phyloP scores from a whole-genome alignment of 495 filamentous ascomycete genomes.

The Achaetomiella virescens region DNA sequence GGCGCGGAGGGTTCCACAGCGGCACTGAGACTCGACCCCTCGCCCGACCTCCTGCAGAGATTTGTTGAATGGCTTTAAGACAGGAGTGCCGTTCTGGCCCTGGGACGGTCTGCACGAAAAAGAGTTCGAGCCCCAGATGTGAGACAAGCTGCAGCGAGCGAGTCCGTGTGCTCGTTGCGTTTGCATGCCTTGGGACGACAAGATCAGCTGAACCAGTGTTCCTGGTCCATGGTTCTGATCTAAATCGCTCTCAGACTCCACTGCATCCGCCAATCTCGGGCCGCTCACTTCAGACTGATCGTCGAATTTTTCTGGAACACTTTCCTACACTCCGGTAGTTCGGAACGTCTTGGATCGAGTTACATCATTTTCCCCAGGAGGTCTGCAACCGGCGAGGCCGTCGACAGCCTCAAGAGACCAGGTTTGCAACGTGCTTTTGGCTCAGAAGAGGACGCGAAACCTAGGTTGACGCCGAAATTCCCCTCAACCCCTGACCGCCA shows the following conservation, averaged over 20 bases:
- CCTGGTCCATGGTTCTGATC: neutral
- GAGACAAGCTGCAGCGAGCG: constrained; percentile 8
- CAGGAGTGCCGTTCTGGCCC: too few species aligned
- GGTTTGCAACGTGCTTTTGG: too few species aligned
- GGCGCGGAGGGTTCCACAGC: neutral
- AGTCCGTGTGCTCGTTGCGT: constrained; percentile 10
- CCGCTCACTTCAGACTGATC: neutral
- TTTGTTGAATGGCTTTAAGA: too few species aligned
- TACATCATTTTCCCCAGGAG: neutral
- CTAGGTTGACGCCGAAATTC: too few species aligned
- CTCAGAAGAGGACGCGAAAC: too few species aligned
- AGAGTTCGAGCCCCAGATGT: neutral
- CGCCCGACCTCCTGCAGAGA: too few species aligned
- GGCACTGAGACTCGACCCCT: too few species aligned
- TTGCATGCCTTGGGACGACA: neutral
- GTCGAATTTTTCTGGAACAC: constrained; percentile 15
- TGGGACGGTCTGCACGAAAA: too few species aligned
- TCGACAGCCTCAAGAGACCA: neutral
- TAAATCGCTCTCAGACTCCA: constrained; percentile 5
- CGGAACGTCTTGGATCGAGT: neutral
- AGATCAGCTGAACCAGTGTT: neutral
- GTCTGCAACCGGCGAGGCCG: neutral
- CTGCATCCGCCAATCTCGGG: constrained; percentile 5
- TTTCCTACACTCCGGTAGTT: too few species aligned
- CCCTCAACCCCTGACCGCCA: too few species aligned